phyloP scores from a whole-genome alignment of 2,329 filamentous ascomycete genomes.

The Coniochaeta ligniaria region DNA sequence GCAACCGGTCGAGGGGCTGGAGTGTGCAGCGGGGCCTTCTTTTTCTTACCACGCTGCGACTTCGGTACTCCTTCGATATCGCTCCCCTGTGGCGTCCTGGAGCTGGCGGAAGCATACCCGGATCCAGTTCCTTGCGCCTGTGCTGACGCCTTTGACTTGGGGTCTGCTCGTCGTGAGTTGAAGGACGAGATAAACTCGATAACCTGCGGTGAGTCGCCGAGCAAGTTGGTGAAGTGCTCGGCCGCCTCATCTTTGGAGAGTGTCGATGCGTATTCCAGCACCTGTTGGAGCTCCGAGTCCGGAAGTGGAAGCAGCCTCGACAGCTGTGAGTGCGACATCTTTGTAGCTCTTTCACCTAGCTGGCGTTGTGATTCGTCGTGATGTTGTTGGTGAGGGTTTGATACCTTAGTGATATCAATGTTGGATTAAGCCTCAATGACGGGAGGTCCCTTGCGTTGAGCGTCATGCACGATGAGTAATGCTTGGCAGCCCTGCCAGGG shows the following conservation, averaged over 20 bases:
- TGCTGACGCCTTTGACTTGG: constrained; percentile 16
- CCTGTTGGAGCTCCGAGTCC: constrained; percentile 73
- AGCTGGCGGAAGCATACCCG: constrained; percentile 11
- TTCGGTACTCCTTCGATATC: constrained; percentile 40
- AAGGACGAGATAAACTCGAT: constrained; percentile 76
- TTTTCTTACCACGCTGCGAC: constrained; percentile 45
- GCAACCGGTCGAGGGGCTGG: constrained; percentile 57
- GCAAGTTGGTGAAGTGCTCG: constrained; percentile 78
- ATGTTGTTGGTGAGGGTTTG: background rate
- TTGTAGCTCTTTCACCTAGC: background rate
- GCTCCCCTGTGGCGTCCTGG: constrained; percentile 14
- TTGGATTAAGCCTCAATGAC: background rate
- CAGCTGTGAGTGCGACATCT: constrained; percentile 60
- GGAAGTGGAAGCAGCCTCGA: constrained; percentile 77
- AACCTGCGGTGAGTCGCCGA: constrained; percentile 75
- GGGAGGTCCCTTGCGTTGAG: background rate
- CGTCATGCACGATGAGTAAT: background rate
- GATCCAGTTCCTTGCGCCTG: background rate
- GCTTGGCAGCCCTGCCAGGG: background rate
- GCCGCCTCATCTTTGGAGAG: constrained; percentile 72
- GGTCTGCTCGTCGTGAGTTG: constrained; percentile 57
- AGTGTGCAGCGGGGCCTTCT: constrained; percentile 54
- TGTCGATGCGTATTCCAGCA: constrained; percentile 73
- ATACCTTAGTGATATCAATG: no score
- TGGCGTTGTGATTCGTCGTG: background rate